Evolutionary conservation across 768 basidiomycete genomes (phyloP).

Genomic region (Lepiota brunneoincarnata): DNA sequence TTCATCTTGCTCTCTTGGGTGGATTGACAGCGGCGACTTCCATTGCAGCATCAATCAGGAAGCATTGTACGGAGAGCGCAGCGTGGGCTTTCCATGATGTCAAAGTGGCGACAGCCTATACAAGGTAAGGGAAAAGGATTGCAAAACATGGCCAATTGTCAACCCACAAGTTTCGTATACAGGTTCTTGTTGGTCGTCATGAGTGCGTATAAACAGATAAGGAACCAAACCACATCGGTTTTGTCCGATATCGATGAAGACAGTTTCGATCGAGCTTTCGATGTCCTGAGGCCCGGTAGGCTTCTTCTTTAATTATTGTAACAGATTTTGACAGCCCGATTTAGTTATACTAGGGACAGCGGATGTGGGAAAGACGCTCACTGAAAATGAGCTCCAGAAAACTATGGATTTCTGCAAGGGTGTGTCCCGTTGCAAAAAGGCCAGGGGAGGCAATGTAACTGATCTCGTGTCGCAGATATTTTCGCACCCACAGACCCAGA

Average conservation of each 20-base stretch:
- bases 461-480: slow-evolving; percentile 14
- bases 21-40: slow-evolving; percentile 36
- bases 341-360: slow-evolving; percentile 25
- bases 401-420: slow-evolving; percentile 31
- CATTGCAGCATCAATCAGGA: slow-evolving; percentile 30
- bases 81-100: slow-evolving; percentile 29
- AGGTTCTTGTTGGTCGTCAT: slow-evolving; percentile 48
- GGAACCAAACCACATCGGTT: slow-evolving; percentile 34
- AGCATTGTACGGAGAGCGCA: slow-evolving; percentile 25
- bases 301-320: not conserved
- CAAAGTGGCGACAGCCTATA: slow-evolving; percentile 31
- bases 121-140: slow-evolving; percentile 20
- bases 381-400: slow-evolving; percentile 47
- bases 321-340: not conserved
- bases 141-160: not conserved
- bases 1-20: slow-evolving; percentile 38
- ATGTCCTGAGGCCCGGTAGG: slow-evolving; percentile 39
- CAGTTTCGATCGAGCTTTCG: slow-evolving; percentile 48
- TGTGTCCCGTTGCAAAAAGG: not conserved
- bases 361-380: slow-evolving; percentile 31
- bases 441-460: not conserved
- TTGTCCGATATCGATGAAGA: slow-evolving; percentile 43
- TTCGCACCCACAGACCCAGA: slow-evolving; percentile 25
- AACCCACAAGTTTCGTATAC: not conserved
- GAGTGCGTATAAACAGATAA: slow-evolving; percentile 49